Base-by-base conservation (phyloP, 805 yeast species). In the Barnettozyma wickerhamii region DNA sequence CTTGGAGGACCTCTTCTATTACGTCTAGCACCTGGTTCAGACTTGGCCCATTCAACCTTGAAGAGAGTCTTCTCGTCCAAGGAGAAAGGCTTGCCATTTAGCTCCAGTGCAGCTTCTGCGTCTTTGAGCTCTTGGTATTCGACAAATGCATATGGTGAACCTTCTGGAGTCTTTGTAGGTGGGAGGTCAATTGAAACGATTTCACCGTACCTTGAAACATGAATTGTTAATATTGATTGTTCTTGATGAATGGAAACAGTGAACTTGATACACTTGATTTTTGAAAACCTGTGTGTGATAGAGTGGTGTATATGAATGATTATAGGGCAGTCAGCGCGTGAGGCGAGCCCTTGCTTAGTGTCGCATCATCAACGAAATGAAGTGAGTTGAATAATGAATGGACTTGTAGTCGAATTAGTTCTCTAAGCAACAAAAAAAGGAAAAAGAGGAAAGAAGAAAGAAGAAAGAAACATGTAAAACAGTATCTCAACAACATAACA, bases 81-180 rank as follows among this genome's bases (percentile, higher is more conserved):
- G 1, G 72, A 68, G 28, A 73, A 56, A 14, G 67, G 65, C 46
- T 71, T 66, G n/a, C 71, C 72, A 46, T 70, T 64, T 36, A 74
- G 55, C 33, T 58, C 64, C 14, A 79, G 51, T 9, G 83, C 81
- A 28, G 65, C 65, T 48, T 76, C 77, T 47, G 81, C 77, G 53
- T 74, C 79, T 47, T 71, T 75, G 13, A 62, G 52, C 37, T 63
- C 69, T 47, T 70, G 67, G 56, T 69, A 79, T 53, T 79, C 82
- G 19, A 79, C 84, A 59, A 79, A 79, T 7, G 83, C 85, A 52
- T 68, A 79, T 51, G 77, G 79, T 46, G 75, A 69, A 30, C 79
- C 78, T 49, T 75, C 80, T 41, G 72, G 72, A 21, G 73, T 66
- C 59, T 77, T 72, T 45, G 83, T 80, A 41, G 84, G 84, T 31